phyloP scores from a whole-genome alignment of 73 alveolate species.

The Diophrys sp. region DNA sequence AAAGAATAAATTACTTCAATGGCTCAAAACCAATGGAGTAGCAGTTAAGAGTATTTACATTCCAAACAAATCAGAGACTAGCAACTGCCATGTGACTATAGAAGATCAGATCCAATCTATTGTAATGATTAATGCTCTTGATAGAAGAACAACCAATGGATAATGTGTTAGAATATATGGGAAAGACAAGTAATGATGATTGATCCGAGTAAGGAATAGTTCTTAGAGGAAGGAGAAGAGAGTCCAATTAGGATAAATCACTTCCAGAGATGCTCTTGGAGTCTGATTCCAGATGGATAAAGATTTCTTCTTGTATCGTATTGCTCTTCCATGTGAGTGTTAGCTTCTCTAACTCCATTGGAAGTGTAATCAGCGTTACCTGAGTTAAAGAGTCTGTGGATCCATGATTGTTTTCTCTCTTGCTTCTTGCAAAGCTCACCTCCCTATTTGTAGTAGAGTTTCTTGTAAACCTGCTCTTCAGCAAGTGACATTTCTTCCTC shows the following conservation, averaged over 20 bases:
- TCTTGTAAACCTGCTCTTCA: conserved; percentile 2
- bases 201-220: no score
- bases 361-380: neutral
- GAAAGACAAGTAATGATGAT: no score
- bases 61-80: no score
- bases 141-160: no score
- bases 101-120: no score
- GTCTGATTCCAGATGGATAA: conserved; percentile 3
- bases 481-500: conserved; percentile 12
- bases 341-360: neutral
- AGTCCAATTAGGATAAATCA: neutral
- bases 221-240: no score
- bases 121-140: no score
- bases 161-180: no score
- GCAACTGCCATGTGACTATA: no score
- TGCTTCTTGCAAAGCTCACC: neutral
- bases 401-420: neutral
- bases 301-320: neutral
- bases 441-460: neutral
- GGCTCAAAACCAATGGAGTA: no score
- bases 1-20: no score
- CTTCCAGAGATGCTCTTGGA: conserved; percentile 30
- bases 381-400: neutral
- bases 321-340: neutral
- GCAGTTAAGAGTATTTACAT: no score